Evolutionary conservation across 164 flowering plant species (phyloP).

Genomic region (Magnolia kwangsiensis): DNA sequence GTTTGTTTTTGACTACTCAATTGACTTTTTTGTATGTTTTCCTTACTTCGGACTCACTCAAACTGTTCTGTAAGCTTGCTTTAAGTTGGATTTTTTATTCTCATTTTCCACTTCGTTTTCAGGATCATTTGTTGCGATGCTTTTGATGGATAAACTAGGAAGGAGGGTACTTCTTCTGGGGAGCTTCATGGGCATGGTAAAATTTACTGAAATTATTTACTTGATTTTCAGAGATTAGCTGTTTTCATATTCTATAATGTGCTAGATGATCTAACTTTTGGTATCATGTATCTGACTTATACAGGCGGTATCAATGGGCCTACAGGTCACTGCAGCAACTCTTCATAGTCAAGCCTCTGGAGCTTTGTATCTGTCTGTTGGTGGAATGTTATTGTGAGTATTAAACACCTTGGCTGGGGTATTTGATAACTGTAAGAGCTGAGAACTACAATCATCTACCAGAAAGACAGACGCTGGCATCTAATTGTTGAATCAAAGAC

Average conservation of each 20-base stretch:
- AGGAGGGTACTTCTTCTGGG: conserved; percentile 77
- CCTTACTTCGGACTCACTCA: neutral
- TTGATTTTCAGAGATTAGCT: neutral
- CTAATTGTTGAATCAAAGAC: neutral
- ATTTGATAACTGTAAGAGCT: neutral
- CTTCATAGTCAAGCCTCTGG: conserved; percentile 26
- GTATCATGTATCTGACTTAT: conserved; percentile 11
- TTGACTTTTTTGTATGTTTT: neutral
- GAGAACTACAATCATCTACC: neutral
- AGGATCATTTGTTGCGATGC: conserved; percentile 83
- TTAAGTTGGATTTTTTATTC: neutral
- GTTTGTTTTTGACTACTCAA: neutral
- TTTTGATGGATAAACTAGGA: conserved; percentile 89
- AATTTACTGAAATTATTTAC: neutral
- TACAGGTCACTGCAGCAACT: conserved; percentile 80
- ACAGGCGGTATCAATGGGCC: conserved; percentile 71
- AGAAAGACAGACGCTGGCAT: neutral
- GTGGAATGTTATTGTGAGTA: conserved; percentile 90
- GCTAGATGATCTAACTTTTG: conserved; percentile 7
- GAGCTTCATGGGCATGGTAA: conserved; percentile 93
- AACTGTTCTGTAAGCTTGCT: neutral
- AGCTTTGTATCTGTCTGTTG: conserved; percentile 66
- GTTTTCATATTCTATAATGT: neutral
- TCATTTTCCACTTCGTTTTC: conserved; percentile 12
- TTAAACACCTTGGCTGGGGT: conserved; percentile 4